Base-by-base conservation (phyloP, 2,329 filamentous ascomycete species). In the Fusarium cicatricum region DNA sequence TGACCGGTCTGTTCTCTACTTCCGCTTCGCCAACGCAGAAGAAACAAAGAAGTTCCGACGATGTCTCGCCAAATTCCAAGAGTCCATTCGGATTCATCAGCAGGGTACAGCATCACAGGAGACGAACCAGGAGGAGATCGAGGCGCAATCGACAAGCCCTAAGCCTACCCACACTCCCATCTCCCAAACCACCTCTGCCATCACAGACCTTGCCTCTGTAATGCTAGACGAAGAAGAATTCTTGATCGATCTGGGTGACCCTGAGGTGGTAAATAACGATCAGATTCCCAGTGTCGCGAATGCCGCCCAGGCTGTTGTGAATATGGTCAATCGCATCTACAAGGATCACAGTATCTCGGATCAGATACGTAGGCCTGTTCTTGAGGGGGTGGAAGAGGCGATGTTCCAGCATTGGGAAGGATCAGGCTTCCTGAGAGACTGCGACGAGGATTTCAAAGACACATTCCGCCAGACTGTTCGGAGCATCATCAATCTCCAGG, bases 361-460 rank as follows among this genome's bases (percentile, higher is more conserved):
- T 4, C 21, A 34, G 2, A 36, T 67, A 2, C 55, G 65, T 11
- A 41, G 62, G 6, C 42, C 49, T 4, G 60, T 66, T 5, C 31
- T 71, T 8, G 36, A 19, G 4, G 68, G 62, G 2, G 64, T 74
- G 9, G 62, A 70, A 16, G 66, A 72, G 6, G 61, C 59, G 0
- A 60, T 69, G 3, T 55, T 72, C 11, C 60, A 68, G 1, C 52
- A 62, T 16, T 73, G 70, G 70, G 46, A 66, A 7, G 29, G 52
- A 4, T 55, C 66, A 11, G 69, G 69, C 0, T 65, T 65, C 14
- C 55, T 73, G n/a, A 38, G 33, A 17, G 52, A 58, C 5, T 59
- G 46, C 9, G 52, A 69, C 7, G 63, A 70, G 11, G 58, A 64
- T 6, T 52, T 72, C 19, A 69, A 63, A 19, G 43, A 64, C 0